Conservation (phyloP, 2,329 filamentous ascomycete species). For the Epichloe scottii region DNA sequence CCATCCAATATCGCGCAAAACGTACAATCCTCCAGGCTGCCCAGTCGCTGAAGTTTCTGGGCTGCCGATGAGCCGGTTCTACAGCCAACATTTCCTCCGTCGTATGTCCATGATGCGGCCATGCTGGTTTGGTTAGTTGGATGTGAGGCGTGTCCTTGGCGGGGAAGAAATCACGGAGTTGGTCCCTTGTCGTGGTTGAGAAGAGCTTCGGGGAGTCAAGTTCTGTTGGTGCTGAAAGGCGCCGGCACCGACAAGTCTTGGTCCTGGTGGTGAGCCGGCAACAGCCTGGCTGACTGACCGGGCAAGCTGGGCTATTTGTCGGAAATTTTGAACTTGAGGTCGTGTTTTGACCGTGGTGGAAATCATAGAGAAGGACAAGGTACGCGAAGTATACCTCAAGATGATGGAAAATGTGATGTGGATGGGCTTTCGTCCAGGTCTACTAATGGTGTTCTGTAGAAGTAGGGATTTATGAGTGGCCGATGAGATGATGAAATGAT, state of each 20-base stretch:
- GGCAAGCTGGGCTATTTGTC: constrained; percentile 14
- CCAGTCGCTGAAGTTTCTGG: constrained; percentile 62
- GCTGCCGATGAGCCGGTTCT: constrained; percentile 62
- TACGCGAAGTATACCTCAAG: neutral
- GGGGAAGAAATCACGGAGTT: constrained; percentile 50
- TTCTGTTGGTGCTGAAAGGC: constrained; percentile 4
- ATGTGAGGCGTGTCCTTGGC: constrained; percentile 48
- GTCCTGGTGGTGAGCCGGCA: constrained; percentile 3
- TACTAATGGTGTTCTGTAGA: neutral
- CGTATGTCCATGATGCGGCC: constrained; percentile 63
- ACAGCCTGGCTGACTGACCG: constrained; percentile 5
- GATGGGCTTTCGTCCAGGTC: neutral
- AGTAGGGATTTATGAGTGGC: too few species aligned
- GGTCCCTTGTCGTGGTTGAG: constrained; percentile 34
- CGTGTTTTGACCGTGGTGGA: constrained; percentile 14
- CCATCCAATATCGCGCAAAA: constrained; percentile 65
- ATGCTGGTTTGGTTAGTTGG: constrained; percentile 49
- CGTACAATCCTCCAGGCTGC: constrained; percentile 67
- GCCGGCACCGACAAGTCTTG: constrained; percentile 9
- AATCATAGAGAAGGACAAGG: constrained; percentile 12
- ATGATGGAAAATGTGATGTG: neutral
- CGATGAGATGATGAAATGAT: too few species aligned
- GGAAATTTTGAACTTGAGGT: constrained; percentile 8
- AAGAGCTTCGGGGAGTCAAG: constrained; percentile 24
- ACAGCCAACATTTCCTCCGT: constrained; percentile 67